These are phyloP conservation scores for Fusarium sororula DNA, from an alignment of 2,329 filamentous ascomycete genomes.

Conservation along the genomic window DNA sequence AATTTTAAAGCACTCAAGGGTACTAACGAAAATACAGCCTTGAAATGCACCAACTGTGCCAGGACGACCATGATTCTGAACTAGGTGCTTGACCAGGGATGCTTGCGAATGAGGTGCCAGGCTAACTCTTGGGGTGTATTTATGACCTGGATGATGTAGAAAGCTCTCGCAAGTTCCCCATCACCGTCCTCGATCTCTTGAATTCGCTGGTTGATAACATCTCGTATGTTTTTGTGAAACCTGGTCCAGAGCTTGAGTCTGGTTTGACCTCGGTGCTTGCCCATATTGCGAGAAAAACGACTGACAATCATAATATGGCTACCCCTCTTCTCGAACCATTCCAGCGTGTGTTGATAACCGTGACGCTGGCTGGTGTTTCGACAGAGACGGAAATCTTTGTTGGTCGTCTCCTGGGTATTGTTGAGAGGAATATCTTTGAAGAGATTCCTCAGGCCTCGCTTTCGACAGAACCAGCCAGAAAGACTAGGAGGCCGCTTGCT, in stretches of 20 bases:
- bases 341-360: not conserved
- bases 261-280: not conserved
- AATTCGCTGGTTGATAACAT: slow-evolving; percentile 4
- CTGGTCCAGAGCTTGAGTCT: not conserved
- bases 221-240: not conserved
- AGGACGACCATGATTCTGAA: not conserved
- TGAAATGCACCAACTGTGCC: not conserved
- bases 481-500: not conserved
- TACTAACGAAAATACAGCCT: not conserved
- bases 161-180: not conserved
- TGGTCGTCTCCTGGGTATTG: not conserved
- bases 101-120: slow-evolving; percentile 8
- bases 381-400: slow-evolving; percentile 1
- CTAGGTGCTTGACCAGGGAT: not conserved
- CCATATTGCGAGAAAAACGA: not conserved
- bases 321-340: slow-evolving; percentile 1
- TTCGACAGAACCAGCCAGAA: not conserved
- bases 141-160: not conserved
- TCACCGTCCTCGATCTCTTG: not conserved
- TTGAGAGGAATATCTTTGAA: not conserved
- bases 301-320: slow-evolving; percentile 7
- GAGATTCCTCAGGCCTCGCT: not conserved
- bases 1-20: not conserved
- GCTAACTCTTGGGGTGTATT: not conserved
- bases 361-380: not conserved